These are phyloP conservation scores for Stagonosporopsis cucurbitacearum DNA, from an alignment of 2,329 filamentous ascomycete genomes.

Conservation along the genomic window DNA sequence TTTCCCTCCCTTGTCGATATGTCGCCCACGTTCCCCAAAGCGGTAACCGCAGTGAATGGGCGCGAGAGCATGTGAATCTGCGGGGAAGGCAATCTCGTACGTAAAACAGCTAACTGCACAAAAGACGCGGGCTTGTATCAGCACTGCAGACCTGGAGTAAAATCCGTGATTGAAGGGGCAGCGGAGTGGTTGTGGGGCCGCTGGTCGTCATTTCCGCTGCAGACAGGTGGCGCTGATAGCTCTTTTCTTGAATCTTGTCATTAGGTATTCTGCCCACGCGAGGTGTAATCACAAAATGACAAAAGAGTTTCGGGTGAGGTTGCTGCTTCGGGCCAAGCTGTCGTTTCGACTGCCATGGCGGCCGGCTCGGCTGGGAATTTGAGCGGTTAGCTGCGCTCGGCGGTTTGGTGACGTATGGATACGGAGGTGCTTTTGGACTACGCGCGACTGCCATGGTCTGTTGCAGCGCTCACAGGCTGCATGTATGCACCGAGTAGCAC, in stretches of 20 bases:
- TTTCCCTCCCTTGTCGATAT: constrained; percentile 2
- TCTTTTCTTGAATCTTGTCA: neutral
- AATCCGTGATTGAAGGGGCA: constrained; percentile 6
- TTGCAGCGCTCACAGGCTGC: too few species aligned
- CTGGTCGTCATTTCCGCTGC: constrained; percentile 11
- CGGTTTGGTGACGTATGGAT: neutral
- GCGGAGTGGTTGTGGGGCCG: constrained; percentile 12
- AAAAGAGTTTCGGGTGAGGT: constrained; percentile 7
- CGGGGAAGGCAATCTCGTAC: constrained; percentile 4
- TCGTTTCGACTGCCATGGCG: neutral
- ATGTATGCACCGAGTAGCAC: neutral
- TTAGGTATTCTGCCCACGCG: neutral
- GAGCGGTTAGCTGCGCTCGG: neutral
- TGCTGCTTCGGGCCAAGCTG: constrained; percentile 13
- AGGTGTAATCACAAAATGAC: neutral
- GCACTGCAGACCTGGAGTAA: neutral
- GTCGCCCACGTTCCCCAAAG: constrained; percentile 5
- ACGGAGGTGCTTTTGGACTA: neutral
- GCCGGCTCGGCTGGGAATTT: constrained; percentile 1
- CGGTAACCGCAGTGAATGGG: constrained; percentile 2
- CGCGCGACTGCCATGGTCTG: neutral
- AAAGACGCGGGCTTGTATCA: constrained; percentile 2
- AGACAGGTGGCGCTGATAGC: constrained; percentile 5
- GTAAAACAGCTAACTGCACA: constrained; percentile 16
- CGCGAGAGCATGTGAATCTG: constrained; percentile 3